These are phyloP conservation scores for Venturia oleaginea DNA, from an alignment of 2,329 filamentous ascomycete genomes.

Conservation along the genomic window DNA sequence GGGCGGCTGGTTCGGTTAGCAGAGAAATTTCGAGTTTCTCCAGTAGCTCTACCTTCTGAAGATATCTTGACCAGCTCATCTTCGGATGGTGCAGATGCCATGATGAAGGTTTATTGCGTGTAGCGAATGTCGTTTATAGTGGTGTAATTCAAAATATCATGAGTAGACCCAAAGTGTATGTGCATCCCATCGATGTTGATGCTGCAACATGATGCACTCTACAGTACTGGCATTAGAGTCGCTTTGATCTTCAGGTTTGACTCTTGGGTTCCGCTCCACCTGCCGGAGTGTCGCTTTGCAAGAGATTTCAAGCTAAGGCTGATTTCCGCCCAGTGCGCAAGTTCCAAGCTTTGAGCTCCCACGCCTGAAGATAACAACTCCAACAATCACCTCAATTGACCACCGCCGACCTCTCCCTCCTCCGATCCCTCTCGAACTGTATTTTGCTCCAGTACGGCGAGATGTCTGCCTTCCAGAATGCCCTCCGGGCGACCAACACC, in stretches of 20 bases:
- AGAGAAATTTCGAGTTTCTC: not conserved
- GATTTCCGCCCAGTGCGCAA: not conserved
- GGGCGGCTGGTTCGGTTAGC: constrained; percentile 46
- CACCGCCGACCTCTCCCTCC: not conserved
- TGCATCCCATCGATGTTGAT: not conserved
- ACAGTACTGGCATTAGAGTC: not conserved
- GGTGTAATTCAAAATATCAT: not conserved
- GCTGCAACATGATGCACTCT: not conserved
- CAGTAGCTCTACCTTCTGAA: not conserved
- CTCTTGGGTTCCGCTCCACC: not conserved
- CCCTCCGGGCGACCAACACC: constrained; percentile 1
- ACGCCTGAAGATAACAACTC: not conserved
- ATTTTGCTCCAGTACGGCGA: not conserved
- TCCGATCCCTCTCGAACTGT: not conserved
- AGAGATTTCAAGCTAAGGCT: not conserved
- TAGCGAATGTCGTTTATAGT: not conserved
- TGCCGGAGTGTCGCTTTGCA: not conserved
- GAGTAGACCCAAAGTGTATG: not conserved
- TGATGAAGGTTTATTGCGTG: not conserved
- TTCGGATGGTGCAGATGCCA: not conserved
- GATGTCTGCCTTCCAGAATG: constrained; percentile 6
- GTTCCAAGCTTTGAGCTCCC: not conserved
- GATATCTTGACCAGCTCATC: constrained; percentile 5
- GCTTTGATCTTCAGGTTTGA: not conserved
- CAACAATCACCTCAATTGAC: not conserved